These are phyloP conservation scores for Persicaria maculosa DNA, from an alignment of 148 eudicot species.

Conservation along the genomic window DNA sequence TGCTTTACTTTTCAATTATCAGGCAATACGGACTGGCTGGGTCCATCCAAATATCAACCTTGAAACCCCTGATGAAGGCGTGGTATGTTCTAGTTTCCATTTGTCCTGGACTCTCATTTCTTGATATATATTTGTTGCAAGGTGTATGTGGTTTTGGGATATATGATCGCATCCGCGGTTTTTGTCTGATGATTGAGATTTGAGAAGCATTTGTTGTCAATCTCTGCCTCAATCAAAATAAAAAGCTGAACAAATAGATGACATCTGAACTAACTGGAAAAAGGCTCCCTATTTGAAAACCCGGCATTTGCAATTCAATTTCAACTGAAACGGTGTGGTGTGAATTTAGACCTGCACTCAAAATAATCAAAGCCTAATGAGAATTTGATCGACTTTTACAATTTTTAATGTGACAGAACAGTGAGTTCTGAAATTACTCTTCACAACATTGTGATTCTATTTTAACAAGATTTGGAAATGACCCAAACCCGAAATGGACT, in stretches of 20 bases:
- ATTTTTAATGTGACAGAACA: background rate
- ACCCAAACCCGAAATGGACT: background rate
- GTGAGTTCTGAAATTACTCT: background rate
- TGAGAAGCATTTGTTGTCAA: too few species aligned
- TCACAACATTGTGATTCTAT: background rate
- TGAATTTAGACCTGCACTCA: background rate
- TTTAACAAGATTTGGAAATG: background rate
- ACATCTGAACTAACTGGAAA: too few species aligned
- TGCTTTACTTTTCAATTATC: conserved; percentile 12
- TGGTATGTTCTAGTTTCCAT: conserved; percentile 48
- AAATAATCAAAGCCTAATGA: background rate
- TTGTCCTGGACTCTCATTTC: background rate
- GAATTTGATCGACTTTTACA: background rate
- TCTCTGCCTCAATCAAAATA: too few species aligned
- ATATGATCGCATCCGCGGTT: background rate
- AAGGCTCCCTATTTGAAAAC: too few species aligned
- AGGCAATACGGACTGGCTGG: conserved; percentile 98
- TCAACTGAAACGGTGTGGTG: too few species aligned
- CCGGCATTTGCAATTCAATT: too few species aligned
- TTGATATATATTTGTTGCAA: conserved; percentile 4
- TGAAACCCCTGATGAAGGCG: conserved; percentile 77
- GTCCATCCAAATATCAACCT: conserved; percentile 95
- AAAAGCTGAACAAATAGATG: too few species aligned
- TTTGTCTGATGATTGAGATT: background rate
- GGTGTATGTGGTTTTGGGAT: background rate